phyloP scores from a whole-genome alignment of 805 yeast genomes.

The Blastobotrys terrestris region DNA sequence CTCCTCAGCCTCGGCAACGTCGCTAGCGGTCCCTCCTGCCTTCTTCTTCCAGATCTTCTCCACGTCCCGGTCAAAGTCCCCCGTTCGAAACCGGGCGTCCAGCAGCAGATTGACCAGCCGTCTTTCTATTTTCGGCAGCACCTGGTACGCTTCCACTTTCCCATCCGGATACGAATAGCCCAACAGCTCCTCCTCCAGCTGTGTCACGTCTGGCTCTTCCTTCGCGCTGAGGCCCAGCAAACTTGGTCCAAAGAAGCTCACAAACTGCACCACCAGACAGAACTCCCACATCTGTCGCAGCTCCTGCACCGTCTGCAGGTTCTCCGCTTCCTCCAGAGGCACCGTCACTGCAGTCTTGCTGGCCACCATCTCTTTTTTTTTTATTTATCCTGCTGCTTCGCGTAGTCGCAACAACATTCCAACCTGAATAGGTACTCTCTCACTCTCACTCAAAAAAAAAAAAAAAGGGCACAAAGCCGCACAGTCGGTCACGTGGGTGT shows the following conservation, averaged over 20 bases:
- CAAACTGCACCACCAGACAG: constrained; percentile 26
- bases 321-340: constrained; percentile 15
- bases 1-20: constrained; percentile 14
- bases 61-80: constrained; percentile 11
- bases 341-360: neutral
- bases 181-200: constrained; percentile 29
- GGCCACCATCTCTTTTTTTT: neutral
- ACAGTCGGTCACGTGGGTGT: too few relatives aligned
- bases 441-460: too few relatives aligned
- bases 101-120: constrained; percentile 7
- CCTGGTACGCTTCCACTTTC: neutral
- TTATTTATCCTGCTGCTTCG: neutral
- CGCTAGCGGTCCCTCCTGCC: constrained; percentile 6
- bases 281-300: constrained; percentile 30
- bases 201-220: constrained; percentile 23
- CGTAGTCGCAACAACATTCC: too few relatives aligned
- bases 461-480: too few relatives aligned
- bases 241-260: constrained; percentile 20
- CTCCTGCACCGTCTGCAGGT: constrained; percentile 14
- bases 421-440: too few relatives aligned
- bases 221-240: constrained; percentile 23
- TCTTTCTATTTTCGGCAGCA: constrained; percentile 9
- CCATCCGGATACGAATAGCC: constrained; percentile 15
- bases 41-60: constrained; percentile 11
- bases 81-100: constrained; percentile 7